phyloP scores from a whole-genome alignment of 2,329 filamentous ascomycete species.

The Cladobotryum mycophilum region DNA sequence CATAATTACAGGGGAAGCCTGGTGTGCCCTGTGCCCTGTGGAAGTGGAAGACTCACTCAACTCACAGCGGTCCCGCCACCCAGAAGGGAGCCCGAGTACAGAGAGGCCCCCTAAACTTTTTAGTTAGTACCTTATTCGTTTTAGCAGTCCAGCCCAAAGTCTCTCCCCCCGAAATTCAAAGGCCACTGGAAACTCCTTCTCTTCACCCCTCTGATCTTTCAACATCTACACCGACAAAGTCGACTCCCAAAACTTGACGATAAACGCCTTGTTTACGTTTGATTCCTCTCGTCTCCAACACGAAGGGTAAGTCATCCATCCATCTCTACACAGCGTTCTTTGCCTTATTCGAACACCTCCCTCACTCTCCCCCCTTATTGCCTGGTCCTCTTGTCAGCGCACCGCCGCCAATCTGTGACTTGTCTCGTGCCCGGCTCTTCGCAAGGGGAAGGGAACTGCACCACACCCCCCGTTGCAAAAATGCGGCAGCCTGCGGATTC shows the following conservation, averaged over 20 bases:
- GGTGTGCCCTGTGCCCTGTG: too few species aligned
- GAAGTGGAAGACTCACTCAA: too few species aligned
- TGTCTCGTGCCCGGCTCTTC: too few species aligned
- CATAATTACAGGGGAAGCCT: too few species aligned
- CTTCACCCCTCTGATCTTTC: slow-evolving; percentile 9
- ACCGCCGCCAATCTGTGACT: too few species aligned
- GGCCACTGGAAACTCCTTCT: slow-evolving; percentile 1
- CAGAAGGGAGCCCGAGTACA: too few species aligned
- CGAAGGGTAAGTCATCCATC: slow-evolving; percentile 5
- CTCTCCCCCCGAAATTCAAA: neutral
- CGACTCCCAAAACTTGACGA: slow-evolving; percentile 3
- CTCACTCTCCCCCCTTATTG: neutral
- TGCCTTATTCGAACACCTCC: too few species aligned
- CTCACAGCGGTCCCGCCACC: too few species aligned
- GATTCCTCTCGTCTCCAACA: slow-evolving; percentile 7
- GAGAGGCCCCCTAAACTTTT: too few species aligned
- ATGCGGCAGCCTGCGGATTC: slow-evolving; percentile 12
- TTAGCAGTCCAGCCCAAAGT: slow-evolving; percentile 8
- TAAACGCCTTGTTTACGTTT: slow-evolving; percentile 9
- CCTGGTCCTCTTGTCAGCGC: neutral
- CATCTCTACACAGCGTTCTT: too few species aligned
- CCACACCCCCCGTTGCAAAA: slow-evolving; percentile 5
- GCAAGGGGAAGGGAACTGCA: too few species aligned
- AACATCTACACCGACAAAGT: slow-evolving; percentile 12
- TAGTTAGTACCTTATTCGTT: neutral